A percentile compares a stretch with the other conserved stretches of the same genome.
These are phyloP conservation scores for Candida anglica DNA, from an alignment of 805 yeast genomes.

Conservation along the genomic window DNA sequence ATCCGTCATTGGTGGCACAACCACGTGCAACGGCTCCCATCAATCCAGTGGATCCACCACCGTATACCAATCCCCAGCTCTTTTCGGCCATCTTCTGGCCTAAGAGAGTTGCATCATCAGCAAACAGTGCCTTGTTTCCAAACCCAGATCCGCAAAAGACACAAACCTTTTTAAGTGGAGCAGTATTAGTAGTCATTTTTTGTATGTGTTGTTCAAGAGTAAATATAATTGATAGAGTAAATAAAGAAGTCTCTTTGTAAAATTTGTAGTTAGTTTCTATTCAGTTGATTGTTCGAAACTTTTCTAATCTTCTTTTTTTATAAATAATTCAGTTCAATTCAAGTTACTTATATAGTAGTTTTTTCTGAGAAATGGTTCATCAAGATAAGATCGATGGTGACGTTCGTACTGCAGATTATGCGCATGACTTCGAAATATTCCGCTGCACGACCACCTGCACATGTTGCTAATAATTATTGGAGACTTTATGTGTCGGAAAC, in stretches of 20 bases:
- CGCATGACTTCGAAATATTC: too few relatives aligned
- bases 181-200: slow-evolving; percentile 1
- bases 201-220: neutral
- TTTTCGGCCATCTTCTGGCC: slow-evolving; percentile 56
- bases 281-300: neutral
- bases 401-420: too few relatives aligned
- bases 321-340: too few relatives aligned
- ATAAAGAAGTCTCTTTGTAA: too few relatives aligned
- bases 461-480: too few relatives aligned
- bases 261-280: neutral
- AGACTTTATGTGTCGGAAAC: too few relatives aligned
- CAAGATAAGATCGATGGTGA: too few relatives aligned
- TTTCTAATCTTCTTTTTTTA: too few relatives aligned
- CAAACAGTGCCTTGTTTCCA: slow-evolving; percentile 52
- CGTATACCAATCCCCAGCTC: slow-evolving; percentile 77
- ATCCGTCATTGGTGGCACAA: slow-evolving; percentile 53
- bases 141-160: slow-evolving; percentile 85
- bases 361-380: too few relatives aligned
- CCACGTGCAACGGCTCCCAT: slow-evolving; percentile 77
- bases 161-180: slow-evolving; percentile 49
- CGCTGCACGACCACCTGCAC: too few relatives aligned
- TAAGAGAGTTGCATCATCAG: slow-evolving; percentile 52
- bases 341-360: too few relatives aligned
- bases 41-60: slow-evolving; percentile 85
- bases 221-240: too few relatives aligned